phyloP scores from a whole-genome alignment of 306 rosid genomes.

The Vigna trinervia region DNA sequence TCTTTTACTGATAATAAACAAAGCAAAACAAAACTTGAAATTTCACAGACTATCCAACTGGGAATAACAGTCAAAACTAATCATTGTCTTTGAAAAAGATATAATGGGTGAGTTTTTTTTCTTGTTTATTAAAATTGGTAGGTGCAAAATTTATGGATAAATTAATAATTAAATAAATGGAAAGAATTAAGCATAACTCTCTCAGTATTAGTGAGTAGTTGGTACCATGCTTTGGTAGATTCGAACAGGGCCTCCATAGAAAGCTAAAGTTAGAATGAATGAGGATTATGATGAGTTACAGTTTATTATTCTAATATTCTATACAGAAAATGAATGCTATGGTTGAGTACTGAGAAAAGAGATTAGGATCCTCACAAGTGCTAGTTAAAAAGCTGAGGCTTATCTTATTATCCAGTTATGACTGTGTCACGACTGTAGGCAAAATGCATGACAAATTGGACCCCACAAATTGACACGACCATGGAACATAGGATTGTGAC shows the following conservation, averaged over 20 bases:
- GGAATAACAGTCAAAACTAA: conserved; percentile 34
- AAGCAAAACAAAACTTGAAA: conserved; percentile 27
- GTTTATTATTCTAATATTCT: conserved; percentile 29
- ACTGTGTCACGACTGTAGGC: conserved; percentile 34
- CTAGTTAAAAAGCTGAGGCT: conserved; percentile 12
- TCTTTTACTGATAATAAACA: conserved; percentile 15
- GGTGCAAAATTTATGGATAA: background rate
- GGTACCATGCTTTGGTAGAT: background rate
- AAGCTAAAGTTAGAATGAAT: conserved; percentile 12
- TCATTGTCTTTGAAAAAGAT: conserved; percentile 31
- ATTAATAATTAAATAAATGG: background rate
- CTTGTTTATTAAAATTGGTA: background rate
- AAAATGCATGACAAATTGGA: conserved; percentile 51
- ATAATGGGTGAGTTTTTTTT: background rate
- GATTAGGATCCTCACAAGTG: conserved; percentile 42
- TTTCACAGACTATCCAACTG: conserved; percentile 7
- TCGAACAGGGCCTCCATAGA: background rate
- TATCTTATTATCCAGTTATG: conserved; percentile 45
- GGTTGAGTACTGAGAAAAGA: conserved; percentile 28
- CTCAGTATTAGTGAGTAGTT: background rate
- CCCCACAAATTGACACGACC: conserved; percentile 47
- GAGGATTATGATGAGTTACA: background rate
- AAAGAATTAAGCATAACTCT: background rate
- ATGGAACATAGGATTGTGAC: conserved; percentile 41
- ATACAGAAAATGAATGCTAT: conserved; percentile 3